phyloP scores from a whole-genome alignment of 768 basidiomycete species.

The Tricholoma furcatifolium region DNA sequence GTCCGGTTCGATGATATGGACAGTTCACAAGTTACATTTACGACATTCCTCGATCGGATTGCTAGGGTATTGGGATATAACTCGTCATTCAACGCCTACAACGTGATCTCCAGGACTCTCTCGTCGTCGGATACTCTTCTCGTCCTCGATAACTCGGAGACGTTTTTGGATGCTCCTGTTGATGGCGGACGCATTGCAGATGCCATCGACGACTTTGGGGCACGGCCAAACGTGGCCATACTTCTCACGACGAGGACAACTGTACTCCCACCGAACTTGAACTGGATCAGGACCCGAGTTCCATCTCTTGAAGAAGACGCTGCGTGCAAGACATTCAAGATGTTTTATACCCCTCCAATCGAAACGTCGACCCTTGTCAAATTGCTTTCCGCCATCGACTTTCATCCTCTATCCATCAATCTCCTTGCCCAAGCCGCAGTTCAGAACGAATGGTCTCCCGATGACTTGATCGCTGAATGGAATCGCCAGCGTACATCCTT shows the following conservation, averaged over 20 bases:
- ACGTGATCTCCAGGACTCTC: background rate
- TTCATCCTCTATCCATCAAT: constrained; percentile 14
- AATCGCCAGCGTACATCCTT: constrained; percentile 1
- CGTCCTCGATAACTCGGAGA: background rate
- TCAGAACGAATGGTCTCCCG: constrained; percentile 13
- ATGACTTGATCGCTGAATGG: constrained; percentile 7
- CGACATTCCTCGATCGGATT: background rate
- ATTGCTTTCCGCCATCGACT: constrained; percentile 8
- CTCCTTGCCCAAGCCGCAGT: constrained; percentile 11
- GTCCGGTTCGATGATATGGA: background rate
- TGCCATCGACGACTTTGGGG: constrained; percentile 9
- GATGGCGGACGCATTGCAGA: constrained; percentile 11
- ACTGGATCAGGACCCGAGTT: constrained; percentile 2
- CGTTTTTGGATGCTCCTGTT: background rate
- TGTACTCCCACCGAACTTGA: constrained; percentile 4
- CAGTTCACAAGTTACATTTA: background rate
- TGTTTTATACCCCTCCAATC: background rate
- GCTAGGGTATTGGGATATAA: background rate
- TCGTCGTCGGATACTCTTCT: background rate
- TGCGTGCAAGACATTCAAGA: constrained; percentile 6
- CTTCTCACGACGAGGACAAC: constrained; percentile 7
- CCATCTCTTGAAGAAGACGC: constrained; percentile 3
- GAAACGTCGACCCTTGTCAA: background rate
- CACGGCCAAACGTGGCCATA: constrained; percentile 3
- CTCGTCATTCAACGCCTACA: background rate